Conservation (phyloP, 2,329 filamentous ascomycete species). For the Penicillium decumbens region DNA sequence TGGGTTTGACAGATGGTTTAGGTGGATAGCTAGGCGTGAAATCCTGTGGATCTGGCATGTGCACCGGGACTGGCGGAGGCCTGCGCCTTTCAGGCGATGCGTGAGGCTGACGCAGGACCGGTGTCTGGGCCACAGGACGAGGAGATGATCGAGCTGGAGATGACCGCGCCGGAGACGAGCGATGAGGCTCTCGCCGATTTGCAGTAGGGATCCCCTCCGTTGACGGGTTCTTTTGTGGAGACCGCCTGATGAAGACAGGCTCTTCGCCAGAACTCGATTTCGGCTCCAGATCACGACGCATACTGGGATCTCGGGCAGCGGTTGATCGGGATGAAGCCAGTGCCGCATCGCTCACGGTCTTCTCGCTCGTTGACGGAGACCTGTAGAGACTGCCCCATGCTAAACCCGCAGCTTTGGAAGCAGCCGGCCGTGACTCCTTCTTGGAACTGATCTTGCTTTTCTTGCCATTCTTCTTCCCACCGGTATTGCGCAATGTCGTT, state of each 20-base stretch:
- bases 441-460: constrained; percentile 35
- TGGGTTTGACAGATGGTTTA: constrained; percentile 36
- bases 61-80: constrained; percentile 9
- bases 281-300: constrained; percentile 24
- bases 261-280: constrained; percentile 25
- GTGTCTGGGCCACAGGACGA: constrained; percentile 4
- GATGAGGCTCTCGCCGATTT: constrained; percentile 23
- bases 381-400: constrained; percentile 51
- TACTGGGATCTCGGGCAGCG: constrained; percentile 25
- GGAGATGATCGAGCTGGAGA: constrained; percentile 15
- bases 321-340: constrained; percentile 28
- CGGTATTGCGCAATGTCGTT: constrained; percentile 50
- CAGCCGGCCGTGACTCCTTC: constrained; percentile 49
- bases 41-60: constrained; percentile 23
- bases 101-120: constrained; percentile 10
- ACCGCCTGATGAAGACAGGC: constrained; percentile 8
- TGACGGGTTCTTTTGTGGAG: constrained; percentile 2
- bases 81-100: constrained; percentile 16
- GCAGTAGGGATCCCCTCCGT: constrained; percentile 18
- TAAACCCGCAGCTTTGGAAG: constrained; percentile 59
- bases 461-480: constrained; percentile 45
- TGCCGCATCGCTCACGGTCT: constrained; percentile 27
- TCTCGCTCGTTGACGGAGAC: constrained; percentile 23
- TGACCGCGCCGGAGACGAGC: constrained; percentile 11
- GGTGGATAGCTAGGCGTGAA: constrained; percentile 19